phyloP scores from a whole-genome alignment of 371 early-diverging fungal species.

The Mucor ambiguus region DNA sequence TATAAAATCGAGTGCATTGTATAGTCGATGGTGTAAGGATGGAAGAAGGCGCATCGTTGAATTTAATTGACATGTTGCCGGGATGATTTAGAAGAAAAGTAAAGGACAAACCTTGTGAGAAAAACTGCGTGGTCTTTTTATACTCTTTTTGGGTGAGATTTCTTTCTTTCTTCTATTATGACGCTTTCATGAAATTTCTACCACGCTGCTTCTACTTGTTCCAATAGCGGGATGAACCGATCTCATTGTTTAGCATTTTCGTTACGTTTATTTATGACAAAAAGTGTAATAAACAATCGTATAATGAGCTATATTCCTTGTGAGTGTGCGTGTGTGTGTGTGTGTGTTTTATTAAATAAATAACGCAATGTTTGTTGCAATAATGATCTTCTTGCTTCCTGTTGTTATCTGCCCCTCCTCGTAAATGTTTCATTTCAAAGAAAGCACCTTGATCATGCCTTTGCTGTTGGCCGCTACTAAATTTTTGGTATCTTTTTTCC shows the following conservation, averaged over 20 bases:
- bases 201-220: not conserved
- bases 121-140: not conserved
- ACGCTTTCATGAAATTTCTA: not conserved
- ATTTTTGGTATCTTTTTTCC: slow-evolving; percentile 77
- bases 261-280: slow-evolving; percentile 8
- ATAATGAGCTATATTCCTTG: not conserved
- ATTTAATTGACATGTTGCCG: slow-evolving; percentile 8
- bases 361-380: slow-evolving; percentile 6
- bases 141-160: not conserved
- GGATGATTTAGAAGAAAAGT: not conserved
- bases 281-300: not conserved
- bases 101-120: not conserved
- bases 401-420: not conserved
- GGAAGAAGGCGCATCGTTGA: slow-evolving; percentile 18
- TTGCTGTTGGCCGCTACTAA: slow-evolving; percentile 89
- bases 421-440: slow-evolving; percentile 15
- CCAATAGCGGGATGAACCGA: slow-evolving; percentile 5
- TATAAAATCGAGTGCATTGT: slow-evolving; percentile 36
- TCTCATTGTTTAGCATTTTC: slow-evolving; percentile 1
- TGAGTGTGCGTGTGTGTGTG: no score
- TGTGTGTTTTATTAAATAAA: slow-evolving; percentile 3
- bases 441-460: slow-evolving; percentile 81
- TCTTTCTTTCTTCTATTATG: not conserved
- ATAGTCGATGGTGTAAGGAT: slow-evolving; percentile 27
- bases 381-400: slow-evolving; percentile 2